A percentile compares a stretch with the other conserved stretches of the same genome.
Evolutionary conservation across 352 stramenopile genomes (phyloP).

Genomic region (Phytopythium delawarense): DNA sequence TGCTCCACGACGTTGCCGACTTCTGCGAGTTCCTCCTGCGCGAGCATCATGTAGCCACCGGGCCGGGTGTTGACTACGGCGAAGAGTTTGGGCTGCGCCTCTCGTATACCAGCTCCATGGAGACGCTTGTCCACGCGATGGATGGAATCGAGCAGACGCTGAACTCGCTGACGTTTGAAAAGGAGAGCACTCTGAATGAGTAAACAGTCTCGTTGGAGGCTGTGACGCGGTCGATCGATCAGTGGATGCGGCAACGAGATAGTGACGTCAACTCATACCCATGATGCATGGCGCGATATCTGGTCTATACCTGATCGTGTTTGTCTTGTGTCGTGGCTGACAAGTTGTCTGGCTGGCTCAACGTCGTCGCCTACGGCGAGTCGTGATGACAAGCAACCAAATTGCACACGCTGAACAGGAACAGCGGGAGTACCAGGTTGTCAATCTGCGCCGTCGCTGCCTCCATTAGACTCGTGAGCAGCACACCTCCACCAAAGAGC

Average conservation of each 20-base stretch:
- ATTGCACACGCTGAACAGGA: slow-evolving; percentile 52
- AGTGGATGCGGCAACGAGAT: neutral
- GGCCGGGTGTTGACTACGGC: slow-evolving; percentile 95
- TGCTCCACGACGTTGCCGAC: slow-evolving; percentile 44
- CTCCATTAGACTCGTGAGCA: slow-evolving; percentile 66
- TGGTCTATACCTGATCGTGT: neutral
- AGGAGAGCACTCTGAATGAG: neutral
- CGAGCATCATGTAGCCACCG: slow-evolving; percentile 87
- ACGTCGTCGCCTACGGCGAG: neutral
- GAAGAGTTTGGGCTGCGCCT: slow-evolving; percentile 90
- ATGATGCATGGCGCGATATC: no score
- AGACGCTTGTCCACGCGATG: slow-evolving; percentile 67
- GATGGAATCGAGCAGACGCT: slow-evolving; percentile 53
- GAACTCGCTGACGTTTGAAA: slow-evolving; percentile 38
- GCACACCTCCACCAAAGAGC: slow-evolving; percentile 20
- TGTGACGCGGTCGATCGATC: neutral
- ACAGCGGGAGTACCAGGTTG: slow-evolving; percentile 79
- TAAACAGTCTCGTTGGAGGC: neutral
- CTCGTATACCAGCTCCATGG: slow-evolving; percentile 94
- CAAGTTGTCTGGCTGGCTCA: neutral
- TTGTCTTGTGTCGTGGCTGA: neutral
- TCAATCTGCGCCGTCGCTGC: slow-evolving; percentile 75
- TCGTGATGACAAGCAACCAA: slow-evolving; percentile 36
- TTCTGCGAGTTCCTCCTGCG: slow-evolving; percentile 93
- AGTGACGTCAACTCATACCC: neutral